Evolutionary conservation across 768 basidiomycete genomes (phyloP), one percentile per base, ranked within the genome.

Genomic region (Saitozyma sp.): DNA sequence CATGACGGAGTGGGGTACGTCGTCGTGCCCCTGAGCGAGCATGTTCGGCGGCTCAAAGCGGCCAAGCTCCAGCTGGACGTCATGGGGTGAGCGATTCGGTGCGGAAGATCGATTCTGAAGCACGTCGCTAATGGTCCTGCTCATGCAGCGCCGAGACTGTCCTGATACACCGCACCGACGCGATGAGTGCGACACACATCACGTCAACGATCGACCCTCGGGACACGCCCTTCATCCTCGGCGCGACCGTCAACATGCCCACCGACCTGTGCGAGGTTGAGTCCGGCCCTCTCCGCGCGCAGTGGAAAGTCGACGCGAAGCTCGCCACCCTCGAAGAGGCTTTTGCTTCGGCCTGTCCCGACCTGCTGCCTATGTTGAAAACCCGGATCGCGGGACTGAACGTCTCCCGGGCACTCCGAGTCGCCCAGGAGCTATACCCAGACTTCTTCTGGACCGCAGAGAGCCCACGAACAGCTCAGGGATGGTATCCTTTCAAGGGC

Each of bases 1-100:
- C 91, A 76, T 91, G 92, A 37, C 91, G 93, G 82, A 83, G 93
- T 72, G 13, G 93, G 93, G 56, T 95, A 96, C 79, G 91, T 95
- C 29, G 84, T 97, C 59, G 93, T 96, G 3, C 94, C 94, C 10
- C 87, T 89, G 9, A 89, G 89, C 16, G 89, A 91, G 13, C 92
- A 95, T 73, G 82, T 91, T 64, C 89, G 89, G 20, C 87, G 94
- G 38, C 86, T 97, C 56, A 82, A 91, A 66, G 86, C 93, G 10
- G 84, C 91, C 37, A 88, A 92, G 19, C 91, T 94, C 82, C 92
- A 95, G 81, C 85, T 92, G 62, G 94, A 97, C 78, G 83, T 97
- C 62, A 83, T 96, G 72, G 89, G 90, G 29, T 29, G 29, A 29
- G 29, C 29, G 29, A 29, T 2, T 29, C 29, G 29, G 5, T 29